Evolutionary conservation across 805 yeast genomes (phyloP).

Genomic region (Lachancea quebecensis): DNA sequence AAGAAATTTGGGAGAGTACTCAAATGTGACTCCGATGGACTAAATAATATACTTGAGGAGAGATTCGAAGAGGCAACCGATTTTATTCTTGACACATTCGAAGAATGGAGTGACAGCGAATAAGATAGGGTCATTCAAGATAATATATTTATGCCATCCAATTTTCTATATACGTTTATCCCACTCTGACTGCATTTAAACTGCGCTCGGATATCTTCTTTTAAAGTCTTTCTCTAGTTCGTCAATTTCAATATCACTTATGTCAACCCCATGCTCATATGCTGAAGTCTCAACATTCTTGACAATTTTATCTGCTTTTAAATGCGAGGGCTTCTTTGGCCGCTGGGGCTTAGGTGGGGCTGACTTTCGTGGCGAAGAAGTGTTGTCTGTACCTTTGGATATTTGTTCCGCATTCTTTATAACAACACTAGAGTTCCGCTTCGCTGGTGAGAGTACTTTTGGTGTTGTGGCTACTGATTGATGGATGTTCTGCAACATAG

Average conservation of each 20-base stretch:
- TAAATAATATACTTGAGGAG: slow-evolving; percentile 72
- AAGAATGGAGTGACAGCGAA: slow-evolving; percentile 50
- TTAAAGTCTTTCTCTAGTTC: slow-evolving; percentile 47
- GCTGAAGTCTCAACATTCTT: neutral
- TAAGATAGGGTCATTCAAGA: slow-evolving; percentile 1
- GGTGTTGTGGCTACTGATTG: slow-evolving; percentile 7
- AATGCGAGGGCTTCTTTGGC: slow-evolving; percentile 43
- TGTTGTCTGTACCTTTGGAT: too few relatives aligned
- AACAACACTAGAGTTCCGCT: slow-evolving; percentile 21
- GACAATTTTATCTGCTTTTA: slow-evolving; percentile 4
- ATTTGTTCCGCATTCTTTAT: neutral
- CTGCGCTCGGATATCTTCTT: slow-evolving; percentile 55
- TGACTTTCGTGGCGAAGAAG: too few relatives aligned
- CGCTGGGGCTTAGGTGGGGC: slow-evolving; percentile 16
- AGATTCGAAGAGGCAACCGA: slow-evolving; percentile 81
- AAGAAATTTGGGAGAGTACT: slow-evolving; percentile 87
- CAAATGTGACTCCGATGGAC: slow-evolving; percentile 61
- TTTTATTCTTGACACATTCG: slow-evolving; percentile 72
- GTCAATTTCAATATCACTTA: slow-evolving; percentile 2
- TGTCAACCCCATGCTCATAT: neutral
- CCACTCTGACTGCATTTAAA: slow-evolving; percentile 23
- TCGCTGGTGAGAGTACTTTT: slow-evolving; percentile 24
- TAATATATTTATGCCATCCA: too few relatives aligned
- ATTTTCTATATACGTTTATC: neutral
- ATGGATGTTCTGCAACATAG: slow-evolving; percentile 2